Base-by-base conservation (phyloP, 2,329 filamentous ascomycete species). In the Calonectria pauciramosa region DNA sequence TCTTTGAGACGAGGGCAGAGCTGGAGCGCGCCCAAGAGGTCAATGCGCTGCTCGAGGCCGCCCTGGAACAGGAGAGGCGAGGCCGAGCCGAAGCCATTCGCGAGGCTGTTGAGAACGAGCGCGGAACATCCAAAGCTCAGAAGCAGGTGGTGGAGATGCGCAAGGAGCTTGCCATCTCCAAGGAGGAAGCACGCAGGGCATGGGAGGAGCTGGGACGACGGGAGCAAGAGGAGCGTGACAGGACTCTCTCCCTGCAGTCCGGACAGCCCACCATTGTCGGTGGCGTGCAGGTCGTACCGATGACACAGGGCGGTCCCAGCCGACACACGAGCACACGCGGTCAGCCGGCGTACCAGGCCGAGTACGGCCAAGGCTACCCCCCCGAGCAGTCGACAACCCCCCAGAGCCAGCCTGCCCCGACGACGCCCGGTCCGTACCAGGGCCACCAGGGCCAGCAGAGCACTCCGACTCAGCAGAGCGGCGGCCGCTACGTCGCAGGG, bases 151-250 rank as follows among this genome's bases (percentile, higher is more conserved):
- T 90, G 20, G 97, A 99, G 84, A 96, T 98, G 94, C 94, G 94
- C 80, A 95, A 97, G 76, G 97, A 99, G 85, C 89, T 99, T 49
- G 91, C 94, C 80, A 99, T 99, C 75, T 97, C 96, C 49, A 98
- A 98, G 82, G 96, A 98, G 80, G 97, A 99, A 85, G 96, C 97
- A 11, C 93, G 96, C 44, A 92, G 97, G 72, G 97, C 97, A 1
- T 99, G 97, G 97, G 97, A 99, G 86, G 97, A 99, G 85, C 91
- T 99, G 1, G 97, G 97, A 30, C 91, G 96, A 67, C 92, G 96
- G 67, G 97, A 99, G 85, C 95, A 98, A 82, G 95, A 97, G 85
- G 96, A 98, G 85, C 92, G 96, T 8, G 96, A 98, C 77, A 91
- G 95, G 59, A 97, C 95, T 2, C 90, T 92, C 34, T 96, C 95